Conservation (phyloP, 352 stramenopile genomes). For the Phytophthora brassicae region DNA sequence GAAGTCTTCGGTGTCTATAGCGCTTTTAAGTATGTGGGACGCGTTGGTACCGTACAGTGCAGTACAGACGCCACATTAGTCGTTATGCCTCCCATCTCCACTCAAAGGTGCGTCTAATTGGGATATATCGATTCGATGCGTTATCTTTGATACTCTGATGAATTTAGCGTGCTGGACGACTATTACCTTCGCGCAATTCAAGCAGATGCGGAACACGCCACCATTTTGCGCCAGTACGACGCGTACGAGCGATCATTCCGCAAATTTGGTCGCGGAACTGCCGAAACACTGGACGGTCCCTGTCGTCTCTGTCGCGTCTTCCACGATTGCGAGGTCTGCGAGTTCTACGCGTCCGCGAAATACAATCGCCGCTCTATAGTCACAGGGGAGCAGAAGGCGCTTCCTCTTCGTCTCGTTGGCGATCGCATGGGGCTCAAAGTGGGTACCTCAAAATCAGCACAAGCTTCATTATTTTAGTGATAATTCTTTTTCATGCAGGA, state of each 20-base stretch:
- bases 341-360: conserved; percentile 60
- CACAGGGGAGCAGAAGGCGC: conserved; percentile 28
- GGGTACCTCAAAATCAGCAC: not conserved
- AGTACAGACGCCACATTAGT: conserved; percentile 90
- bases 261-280: conserved; percentile 59
- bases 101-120: conserved; percentile 42
- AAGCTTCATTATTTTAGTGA: no score
- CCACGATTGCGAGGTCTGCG: conserved; percentile 87
- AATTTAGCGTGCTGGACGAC: conserved; percentile 54
- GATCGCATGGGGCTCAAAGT: conserved; percentile 65
- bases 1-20: conserved; percentile 93
- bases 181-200: conserved; percentile 90
- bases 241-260: conserved; percentile 84
- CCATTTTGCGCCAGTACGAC: conserved; percentile 89
- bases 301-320: conserved; percentile 86
- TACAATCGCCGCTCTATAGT: conserved; percentile 27
- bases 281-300: conserved; percentile 16
- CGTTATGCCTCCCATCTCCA: conserved; percentile 70
- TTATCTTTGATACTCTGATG: not conserved
- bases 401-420: conserved; percentile 29
- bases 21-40: conserved; percentile 79
- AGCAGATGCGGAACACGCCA: conserved; percentile 89
- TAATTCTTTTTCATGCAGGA: conserved; percentile 36
- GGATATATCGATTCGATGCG: not conserved
- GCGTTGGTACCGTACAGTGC: conserved; percentile 74